phyloP scores from a whole-genome alignment of 1,284 basidiomycete species.

The Taiwanofungus camphoratus region DNA sequence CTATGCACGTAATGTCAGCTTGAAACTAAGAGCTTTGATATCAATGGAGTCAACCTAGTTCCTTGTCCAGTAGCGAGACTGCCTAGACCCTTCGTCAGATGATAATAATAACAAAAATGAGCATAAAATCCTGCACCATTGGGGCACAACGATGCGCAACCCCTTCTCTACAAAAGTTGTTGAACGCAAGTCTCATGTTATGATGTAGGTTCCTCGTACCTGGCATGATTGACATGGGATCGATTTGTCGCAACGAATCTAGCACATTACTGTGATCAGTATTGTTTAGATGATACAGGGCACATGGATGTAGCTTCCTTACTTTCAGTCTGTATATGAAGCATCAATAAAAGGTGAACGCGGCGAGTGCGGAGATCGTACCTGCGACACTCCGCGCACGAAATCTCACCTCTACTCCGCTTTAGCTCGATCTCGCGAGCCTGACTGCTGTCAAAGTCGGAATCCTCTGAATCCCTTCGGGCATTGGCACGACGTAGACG shows the following conservation, averaged over 20 bases:
- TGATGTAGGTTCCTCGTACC: conserved; percentile 28
- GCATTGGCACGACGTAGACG: conserved; percentile 21
- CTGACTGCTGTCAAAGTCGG: conserved; percentile 27
- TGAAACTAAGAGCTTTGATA: no score
- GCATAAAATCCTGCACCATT: conserved; percentile 42
- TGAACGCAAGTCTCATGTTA: conserved; percentile 2
- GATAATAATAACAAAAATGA: background rate
- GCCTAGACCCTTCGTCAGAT: conserved; percentile 15
- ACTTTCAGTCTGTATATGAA: conserved; percentile 22
- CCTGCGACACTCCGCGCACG: conserved; percentile 72
- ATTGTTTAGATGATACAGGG: background rate
- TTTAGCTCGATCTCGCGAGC: conserved; percentile 51
- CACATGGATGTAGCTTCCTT: no score
- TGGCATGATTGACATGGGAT: conserved; percentile 68
- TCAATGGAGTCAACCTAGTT: conserved; percentile 45
- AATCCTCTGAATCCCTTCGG: conserved; percentile 24
- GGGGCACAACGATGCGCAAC: conserved; percentile 65
- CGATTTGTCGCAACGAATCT: conserved; percentile 74
- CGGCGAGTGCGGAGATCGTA: conserved; percentile 34
- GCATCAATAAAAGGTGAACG: conserved; percentile 8
- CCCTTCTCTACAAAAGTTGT: conserved; percentile 38
- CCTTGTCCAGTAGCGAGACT: conserved; percentile 50
- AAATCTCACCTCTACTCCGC: conserved; percentile 61
- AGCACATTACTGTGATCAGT: conserved; percentile 7
- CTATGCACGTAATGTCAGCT: conserved; percentile 30